Base-by-base conservation (phyloP, 1,284 basidiomycete species). In the Cronartium quercuum region DNA sequence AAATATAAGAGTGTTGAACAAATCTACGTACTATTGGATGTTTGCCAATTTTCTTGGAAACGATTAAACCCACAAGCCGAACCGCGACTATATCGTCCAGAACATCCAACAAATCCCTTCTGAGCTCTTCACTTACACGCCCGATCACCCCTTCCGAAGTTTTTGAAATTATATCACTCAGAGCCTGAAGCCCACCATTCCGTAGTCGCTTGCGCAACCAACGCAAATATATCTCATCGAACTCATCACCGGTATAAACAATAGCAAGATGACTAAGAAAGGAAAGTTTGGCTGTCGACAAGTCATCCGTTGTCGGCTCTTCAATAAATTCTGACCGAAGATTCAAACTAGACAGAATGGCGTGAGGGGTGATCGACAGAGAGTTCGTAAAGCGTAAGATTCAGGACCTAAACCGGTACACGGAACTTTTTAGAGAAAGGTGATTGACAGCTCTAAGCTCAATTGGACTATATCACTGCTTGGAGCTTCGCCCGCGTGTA, bases 51-150 rank as follows among this genome's bases (percentile, higher is more conserved):
- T 47, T 44, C 40, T 67, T 74, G 13, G 71, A 74, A 37, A 74
- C 34, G 9, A 74, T 74, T 51, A 74, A 66, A 35, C 71, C 71
- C 7, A 66, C 47, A 35, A 74, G 55, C 18, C 71, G 55, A 34
- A 74, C 44, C 18, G 71, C 71, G 15, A 63, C 34, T 38, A 47
- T 15, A 67, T 74, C 71, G 29, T 74, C 57, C 57, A 24, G 37
- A 51, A 38, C 64, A 6, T 15, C 21, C 6, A 42, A n/a, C 57
- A 74, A 41, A 58, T 74, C 64, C 18, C n/a, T 47, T 2, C 38
- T 10, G 9, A 74, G 21, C 10, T 37, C 7, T 40, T 62, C n/a
- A 21, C 7, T 35, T 6, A 74, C 9, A 51, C 66, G 34, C 12
- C 18, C 37, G 57, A 61, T 60, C 37, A 24, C 38, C 51, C 64